phyloP scores from a whole-genome alignment of 768 basidiomycete species.

The Cyathus striatus region DNA sequence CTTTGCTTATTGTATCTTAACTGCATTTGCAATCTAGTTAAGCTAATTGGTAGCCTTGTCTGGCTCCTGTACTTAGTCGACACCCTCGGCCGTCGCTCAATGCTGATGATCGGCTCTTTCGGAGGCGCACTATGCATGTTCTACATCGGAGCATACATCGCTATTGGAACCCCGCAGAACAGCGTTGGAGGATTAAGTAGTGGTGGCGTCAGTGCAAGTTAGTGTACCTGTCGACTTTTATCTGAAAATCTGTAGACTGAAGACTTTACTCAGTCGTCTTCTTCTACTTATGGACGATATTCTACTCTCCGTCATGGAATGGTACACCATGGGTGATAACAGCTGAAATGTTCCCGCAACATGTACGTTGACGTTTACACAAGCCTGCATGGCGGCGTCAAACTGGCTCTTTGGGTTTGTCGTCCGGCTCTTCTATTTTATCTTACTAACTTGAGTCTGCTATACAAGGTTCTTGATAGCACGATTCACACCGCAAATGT shows the following conservation, averaged over 20 bases:
- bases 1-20: background rate
- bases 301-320: slow-evolving; percentile 36
- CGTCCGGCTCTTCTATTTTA: background rate
- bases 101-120: slow-evolving; percentile 35
- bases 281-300: slow-evolving; percentile 33
- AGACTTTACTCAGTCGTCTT: slow-evolving; percentile 17
- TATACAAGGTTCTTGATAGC: slow-evolving; percentile 25
- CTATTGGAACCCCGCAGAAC: slow-evolving; percentile 24
- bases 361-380: slow-evolving; percentile 32
- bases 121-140: slow-evolving; percentile 36
- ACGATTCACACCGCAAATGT: slow-evolving; percentile 34
- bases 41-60: slow-evolving; percentile 29
- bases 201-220: slow-evolving; percentile 26
- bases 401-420: slow-evolving; percentile 28
- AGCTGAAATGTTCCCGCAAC: slow-evolving; percentile 38
- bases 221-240: slow-evolving; percentile 9
- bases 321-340: slow-evolving; percentile 42
- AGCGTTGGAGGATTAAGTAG: slow-evolving; percentile 10
- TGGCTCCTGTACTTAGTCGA: slow-evolving; percentile 39
- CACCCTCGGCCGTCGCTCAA: slow-evolving; percentile 30
- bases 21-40: slow-evolving; percentile 15
- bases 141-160: slow-evolving; percentile 40
- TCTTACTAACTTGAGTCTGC: background rate
- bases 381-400: slow-evolving; percentile 28
- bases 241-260: background rate